These are phyloP conservation scores for Fusarium sp. DNA, from an alignment of 2,329 filamentous ascomycete genomes.

Conservation along the genomic window DNA sequence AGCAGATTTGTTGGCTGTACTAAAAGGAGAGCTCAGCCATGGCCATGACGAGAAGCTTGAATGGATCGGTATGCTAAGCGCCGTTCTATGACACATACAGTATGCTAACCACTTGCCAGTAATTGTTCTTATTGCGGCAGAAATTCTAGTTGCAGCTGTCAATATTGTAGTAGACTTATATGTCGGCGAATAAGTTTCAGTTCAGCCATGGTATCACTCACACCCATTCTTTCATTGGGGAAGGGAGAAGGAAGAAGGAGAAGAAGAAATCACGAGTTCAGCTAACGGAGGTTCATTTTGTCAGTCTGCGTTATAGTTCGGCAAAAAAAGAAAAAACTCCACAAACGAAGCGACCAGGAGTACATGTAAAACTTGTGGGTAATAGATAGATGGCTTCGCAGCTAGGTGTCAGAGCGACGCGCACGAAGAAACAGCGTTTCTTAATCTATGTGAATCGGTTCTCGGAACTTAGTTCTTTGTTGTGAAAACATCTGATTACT, in stretches of 20 bases:
- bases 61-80: slow-evolving; percentile 78
- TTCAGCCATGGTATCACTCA: neutral
- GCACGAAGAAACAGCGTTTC: slow-evolving; percentile 9
- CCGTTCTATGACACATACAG: neutral
- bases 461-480: slow-evolving; percentile 15
- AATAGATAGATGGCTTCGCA: slow-evolving; percentile 42
- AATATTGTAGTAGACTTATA: slow-evolving; percentile 97
- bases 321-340: neutral
- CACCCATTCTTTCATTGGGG: neutral
- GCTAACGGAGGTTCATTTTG: slow-evolving; percentile 3
- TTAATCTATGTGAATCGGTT: slow-evolving; percentile 20
- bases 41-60: slow-evolving; percentile 90
- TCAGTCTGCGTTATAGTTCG: slow-evolving; percentile 10
- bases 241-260: neutral
- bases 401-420: slow-evolving; percentile 20
- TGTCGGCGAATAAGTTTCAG: slow-evolving; percentile 52
- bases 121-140: slow-evolving; percentile 93
- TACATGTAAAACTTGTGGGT: slow-evolving; percentile 29
- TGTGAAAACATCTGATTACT: slow-evolving; percentile 10
- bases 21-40: slow-evolving; percentile 95
- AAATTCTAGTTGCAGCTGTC: slow-evolving; percentile 90
- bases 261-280: neutral
- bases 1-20: slow-evolving; percentile 87
- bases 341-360: slow-evolving; percentile 6
- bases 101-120: slow-evolving; percentile 60